Base-by-base conservation (phyloP, 441 rosid genomes). In the Erodium trifolium region DNA sequence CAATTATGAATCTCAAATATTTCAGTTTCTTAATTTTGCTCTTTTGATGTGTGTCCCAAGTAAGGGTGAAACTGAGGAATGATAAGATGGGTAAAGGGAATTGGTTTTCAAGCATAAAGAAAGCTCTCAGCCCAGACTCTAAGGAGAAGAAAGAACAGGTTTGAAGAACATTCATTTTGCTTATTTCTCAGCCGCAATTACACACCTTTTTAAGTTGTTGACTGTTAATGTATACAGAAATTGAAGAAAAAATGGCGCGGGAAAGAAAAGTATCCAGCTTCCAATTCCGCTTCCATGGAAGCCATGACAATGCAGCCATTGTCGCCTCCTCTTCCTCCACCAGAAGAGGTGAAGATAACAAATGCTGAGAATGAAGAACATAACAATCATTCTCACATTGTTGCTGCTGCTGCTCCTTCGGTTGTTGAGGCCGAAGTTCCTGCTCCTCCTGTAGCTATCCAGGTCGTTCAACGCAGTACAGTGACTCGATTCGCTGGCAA, bases 71-170 rank as follows among this genome's bases (percentile, higher is more conserved):
- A 45, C 18, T 35, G 68, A 66, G 81, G 77, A 82, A 80, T 76
- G 75, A 75, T 78, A 72, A 79, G 78, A 81, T 97, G 71, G 18
- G 59, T 1, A 91, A 90, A 80, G 94, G 92, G 34, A 94, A 92
- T 72, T 94, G 99, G 99, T 85, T 94, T 76, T 84, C 96, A 43
- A 82, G 80, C 37, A 87, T 90, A 66, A 94, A 83, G 89, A 94
- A 87, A 73, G 91, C 91, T 66, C 83, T 91, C 67, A 87, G 94
- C 79, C 92, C 97, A 14, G 86, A 87, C 9, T 82, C 96, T 27
- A 91, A 85, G 82, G 88, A 82, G 76, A 84, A 77, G 80, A 84
- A 79, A 75, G 78, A 85, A n/a, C 73, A 77, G 89, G 95, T 89
- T 60, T 63, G 63, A 10, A 67, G 16, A 72, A 65, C 53, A 31